Percentiles rank a stretch among this genome's conserved stretches.
These are phyloP conservation scores for Xylariaceae sp. DNA, from an alignment of 2,329 filamentous ascomycete genomes.

Conservation along the genomic window DNA sequence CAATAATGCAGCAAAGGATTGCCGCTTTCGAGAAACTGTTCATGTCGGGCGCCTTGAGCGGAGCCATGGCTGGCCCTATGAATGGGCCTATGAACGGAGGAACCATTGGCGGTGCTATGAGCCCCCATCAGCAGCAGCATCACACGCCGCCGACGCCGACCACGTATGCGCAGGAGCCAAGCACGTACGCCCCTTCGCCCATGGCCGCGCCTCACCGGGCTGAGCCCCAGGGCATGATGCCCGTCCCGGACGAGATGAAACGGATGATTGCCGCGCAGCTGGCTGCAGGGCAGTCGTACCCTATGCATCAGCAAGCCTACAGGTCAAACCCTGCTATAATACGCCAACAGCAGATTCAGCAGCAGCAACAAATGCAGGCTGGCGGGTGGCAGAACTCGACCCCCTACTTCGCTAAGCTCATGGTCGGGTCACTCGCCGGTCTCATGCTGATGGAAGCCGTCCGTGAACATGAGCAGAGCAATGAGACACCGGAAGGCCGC, in stretches of 20 bases:
- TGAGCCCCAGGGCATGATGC: constrained; percentile 55
- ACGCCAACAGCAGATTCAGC: constrained; percentile 52
- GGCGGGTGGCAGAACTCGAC: constrained; percentile 49
- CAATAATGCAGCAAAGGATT: constrained; percentile 69
- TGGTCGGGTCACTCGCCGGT: constrained; percentile 87
- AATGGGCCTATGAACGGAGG: no score
- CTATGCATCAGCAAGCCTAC: constrained; percentile 36
- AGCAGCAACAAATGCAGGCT: constrained; percentile 44
- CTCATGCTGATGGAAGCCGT: constrained; percentile 88
- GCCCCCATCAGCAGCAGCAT: constrained; percentile 42
- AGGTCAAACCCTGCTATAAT: constrained; percentile 40
- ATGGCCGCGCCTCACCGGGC: constrained; percentile 37
- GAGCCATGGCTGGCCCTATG: no score
- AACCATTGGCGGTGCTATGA: no score
- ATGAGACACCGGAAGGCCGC: constrained; percentile 57
- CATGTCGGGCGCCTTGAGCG: constrained; percentile 66
- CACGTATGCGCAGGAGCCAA: constrained; percentile 42
- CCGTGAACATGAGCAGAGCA: constrained; percentile 58
- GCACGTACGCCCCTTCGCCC: constrained; percentile 40
- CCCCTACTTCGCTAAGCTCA: constrained; percentile 67
- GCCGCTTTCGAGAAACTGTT: constrained; percentile 74
- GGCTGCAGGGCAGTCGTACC: constrained; percentile 48
- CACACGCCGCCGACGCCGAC: constrained; percentile 47
- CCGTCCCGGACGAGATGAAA: constrained; percentile 62
- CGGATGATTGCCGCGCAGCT: constrained; percentile 54